phyloP scores from a whole-genome alignment of 495 filamentous ascomycete species.

The Podospora anserina region DNA sequence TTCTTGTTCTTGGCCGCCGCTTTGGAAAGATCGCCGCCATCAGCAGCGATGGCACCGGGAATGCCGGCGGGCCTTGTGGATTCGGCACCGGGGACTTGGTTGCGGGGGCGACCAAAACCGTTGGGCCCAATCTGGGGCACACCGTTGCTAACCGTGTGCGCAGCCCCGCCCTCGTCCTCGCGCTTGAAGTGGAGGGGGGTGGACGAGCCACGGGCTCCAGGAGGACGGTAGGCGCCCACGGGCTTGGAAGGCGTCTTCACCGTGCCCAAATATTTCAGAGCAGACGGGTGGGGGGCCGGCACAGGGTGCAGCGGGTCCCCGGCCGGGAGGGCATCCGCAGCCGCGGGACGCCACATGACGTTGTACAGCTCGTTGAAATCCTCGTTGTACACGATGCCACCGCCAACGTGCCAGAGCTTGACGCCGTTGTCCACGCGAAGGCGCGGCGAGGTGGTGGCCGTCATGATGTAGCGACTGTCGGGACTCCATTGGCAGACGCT shows the following conservation, averaged over 20 bases:
- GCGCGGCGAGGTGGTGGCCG: conserved; percentile 91
- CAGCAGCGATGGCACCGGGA: conserved; percentile 71
- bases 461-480: conserved; percentile 90
- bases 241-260: conserved; percentile 92
- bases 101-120: conserved; percentile 71
- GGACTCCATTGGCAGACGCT: conserved; percentile 96
- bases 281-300: conserved; percentile 80
- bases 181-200: conserved; percentile 95
- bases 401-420: conserved; percentile 90
- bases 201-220: conserved; percentile 83
- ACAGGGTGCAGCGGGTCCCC: conserved; percentile 73
- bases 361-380: conserved; percentile 93
- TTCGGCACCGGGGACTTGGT: conserved; percentile 53
- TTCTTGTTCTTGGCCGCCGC: conserved; percentile 96
- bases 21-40: conserved; percentile 67
- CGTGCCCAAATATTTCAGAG: conserved; percentile 74
- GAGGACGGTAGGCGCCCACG: conserved; percentile 90
- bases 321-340: conserved; percentile 54
- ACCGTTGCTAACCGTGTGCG: conserved; percentile 77
- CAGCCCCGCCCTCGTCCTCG: conserved; percentile 93
- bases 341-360: conserved; percentile 82
- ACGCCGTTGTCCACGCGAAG: conserved; percentile 95
- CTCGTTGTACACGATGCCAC: conserved; percentile 87
- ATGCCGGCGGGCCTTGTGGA: conserved; percentile 47
- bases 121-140: conserved; percentile 62